Evolutionary conservation across 257 asterid species (phyloP).

Genomic region (Catharanthus roseus): DNA sequence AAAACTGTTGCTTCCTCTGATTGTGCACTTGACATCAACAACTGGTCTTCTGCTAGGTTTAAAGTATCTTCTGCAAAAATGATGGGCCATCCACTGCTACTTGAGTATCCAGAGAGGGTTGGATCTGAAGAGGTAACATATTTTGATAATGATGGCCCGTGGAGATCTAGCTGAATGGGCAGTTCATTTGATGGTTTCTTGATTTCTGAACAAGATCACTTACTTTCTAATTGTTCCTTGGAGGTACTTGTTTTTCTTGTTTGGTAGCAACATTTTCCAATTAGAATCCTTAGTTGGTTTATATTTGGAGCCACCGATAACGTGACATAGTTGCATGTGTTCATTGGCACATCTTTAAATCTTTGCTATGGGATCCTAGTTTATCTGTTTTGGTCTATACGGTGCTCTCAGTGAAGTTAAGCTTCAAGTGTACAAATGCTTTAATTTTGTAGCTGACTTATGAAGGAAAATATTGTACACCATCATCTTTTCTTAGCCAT

Average conservation of each 20-base stretch:
- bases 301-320: slow-evolving; percentile 7
- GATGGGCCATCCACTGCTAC: slow-evolving; percentile 32
- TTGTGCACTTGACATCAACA: slow-evolving; percentile 19
- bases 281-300: background rate
- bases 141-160: slow-evolving; percentile 28
- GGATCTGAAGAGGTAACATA: slow-evolving; percentile 23
- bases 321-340: background rate
- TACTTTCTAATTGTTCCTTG: background rate
- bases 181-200: slow-evolving; percentile 7
- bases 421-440: background rate
- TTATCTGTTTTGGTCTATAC: background rate
- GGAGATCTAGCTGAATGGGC: slow-evolving; percentile 22
- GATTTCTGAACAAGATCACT: slow-evolving; percentile 4
- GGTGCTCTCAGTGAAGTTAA: background rate
- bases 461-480: background rate
- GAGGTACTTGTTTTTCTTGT: background rate
- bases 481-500: background rate
- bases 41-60: slow-evolving; percentile 26
- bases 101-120: slow-evolving; percentile 33
- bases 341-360: background rate
- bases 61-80: slow-evolving; percentile 26
- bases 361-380: slow-evolving; percentile 1
- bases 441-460: background rate
- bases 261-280: slow-evolving; percentile 9
- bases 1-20: slow-evolving; percentile 17